Percentiles rank a stretch among this genome's conserved stretches.
Conservation (phyloP, 106 monocot species). For the Acanthochlamys bracteata region DNA sequence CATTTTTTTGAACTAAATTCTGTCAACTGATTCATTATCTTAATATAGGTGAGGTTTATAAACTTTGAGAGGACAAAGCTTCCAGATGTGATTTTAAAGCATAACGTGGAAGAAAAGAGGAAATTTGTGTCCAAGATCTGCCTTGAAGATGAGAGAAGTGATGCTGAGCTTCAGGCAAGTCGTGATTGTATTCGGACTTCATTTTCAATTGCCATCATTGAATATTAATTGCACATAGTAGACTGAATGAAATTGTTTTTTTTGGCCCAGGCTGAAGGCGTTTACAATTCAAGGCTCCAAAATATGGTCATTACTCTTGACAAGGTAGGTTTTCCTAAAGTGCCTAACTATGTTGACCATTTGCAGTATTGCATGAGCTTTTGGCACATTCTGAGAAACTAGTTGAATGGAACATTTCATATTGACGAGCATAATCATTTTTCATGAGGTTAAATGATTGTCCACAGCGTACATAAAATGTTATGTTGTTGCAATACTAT, state of each 20-base stretch:
- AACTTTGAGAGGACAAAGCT: conserved; percentile 86
- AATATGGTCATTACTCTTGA: conserved; percentile 85
- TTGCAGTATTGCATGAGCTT: no score
- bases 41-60: conserved; percentile 87
- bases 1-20: neutral
- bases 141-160: conserved; percentile 73
- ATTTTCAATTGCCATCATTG: neutral
- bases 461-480: no score
- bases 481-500: no score
- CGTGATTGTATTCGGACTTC: neutral
- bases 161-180: conserved; percentile 81
- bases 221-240: neutral
- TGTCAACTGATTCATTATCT: neutral
- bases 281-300: conserved; percentile 86
- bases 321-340: conserved; percentile 44
- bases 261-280: conserved; percentile 78
- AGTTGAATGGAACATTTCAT: no score
- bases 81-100: conserved; percentile 81
- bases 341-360: neutral
- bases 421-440: no score
- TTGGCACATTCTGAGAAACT: no score
- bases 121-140: conserved; percentile 75
- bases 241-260: neutral
- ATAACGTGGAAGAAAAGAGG: conserved; percentile 88
- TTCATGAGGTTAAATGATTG: no score